Percentiles rank a stretch among this genome's conserved stretches.
Conservation (phyloP, 345 rosid species). For the Garcia nutans region DNA sequence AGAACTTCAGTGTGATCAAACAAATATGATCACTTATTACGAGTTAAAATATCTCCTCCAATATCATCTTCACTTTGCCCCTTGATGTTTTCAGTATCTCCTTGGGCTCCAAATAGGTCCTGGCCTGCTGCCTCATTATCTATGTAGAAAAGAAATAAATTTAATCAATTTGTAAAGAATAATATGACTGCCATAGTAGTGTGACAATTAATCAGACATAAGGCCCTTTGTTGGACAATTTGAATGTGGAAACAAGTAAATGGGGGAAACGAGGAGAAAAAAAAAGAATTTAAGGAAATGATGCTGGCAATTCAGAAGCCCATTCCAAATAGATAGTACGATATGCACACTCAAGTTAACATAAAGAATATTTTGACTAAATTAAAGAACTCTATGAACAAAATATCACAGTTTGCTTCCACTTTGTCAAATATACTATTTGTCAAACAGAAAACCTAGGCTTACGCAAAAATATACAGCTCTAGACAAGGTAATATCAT, state of each 20-base stretch:
- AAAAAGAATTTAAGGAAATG: too few species aligned
- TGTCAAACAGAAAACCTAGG: not conserved
- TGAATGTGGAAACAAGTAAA: not conserved
- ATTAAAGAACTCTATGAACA: too few species aligned
- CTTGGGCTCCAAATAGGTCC: not conserved
- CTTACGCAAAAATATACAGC: not conserved
- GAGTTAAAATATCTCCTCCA: slow-evolving; percentile 5
- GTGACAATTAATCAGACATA: not conserved
- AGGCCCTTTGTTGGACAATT: not conserved
- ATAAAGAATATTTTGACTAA: too few species aligned
- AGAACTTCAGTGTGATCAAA: not conserved
- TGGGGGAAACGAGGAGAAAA: not conserved
- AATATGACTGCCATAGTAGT: not conserved
- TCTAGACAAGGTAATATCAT: not conserved
- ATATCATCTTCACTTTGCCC: slow-evolving; percentile 5
- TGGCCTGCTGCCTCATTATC: slow-evolving; percentile 13
- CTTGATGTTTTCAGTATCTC: not conserved
- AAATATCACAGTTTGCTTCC: too few species aligned
- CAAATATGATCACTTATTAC: slow-evolving; percentile 4
- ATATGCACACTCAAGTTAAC: not conserved
- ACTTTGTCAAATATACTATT: not conserved
- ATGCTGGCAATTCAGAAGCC: not conserved
- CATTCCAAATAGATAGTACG: not conserved
- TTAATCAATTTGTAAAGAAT: slow-evolving; percentile 8
- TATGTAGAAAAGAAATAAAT: not conserved